phyloP scores from a whole-genome alignment of 371 early-diverging fungal genomes.

The Aphelidium insulamus region DNA sequence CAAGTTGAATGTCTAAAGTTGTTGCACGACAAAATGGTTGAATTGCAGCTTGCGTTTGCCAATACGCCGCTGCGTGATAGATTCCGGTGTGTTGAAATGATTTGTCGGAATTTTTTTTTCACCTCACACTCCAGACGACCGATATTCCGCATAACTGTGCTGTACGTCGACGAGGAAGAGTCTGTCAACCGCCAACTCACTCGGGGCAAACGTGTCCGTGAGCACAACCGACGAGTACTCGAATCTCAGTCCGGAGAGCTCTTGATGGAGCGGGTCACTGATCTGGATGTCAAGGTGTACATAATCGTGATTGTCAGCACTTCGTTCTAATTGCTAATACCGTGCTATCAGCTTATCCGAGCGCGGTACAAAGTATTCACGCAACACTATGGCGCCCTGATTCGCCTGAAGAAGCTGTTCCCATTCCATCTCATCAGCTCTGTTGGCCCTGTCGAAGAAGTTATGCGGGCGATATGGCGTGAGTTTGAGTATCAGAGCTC shows the following conservation, averaged over 20 bases:
- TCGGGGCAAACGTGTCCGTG: conserved; percentile 28
- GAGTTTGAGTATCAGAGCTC: conserved; percentile 46
- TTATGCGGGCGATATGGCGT: conserved; percentile 30
- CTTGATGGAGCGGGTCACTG: conserved; percentile 39
- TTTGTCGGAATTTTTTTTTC: neutral
- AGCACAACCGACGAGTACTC: conserved; percentile 29
- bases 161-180: conserved; percentile 41
- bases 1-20: conserved; percentile 37
- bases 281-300: conserved; percentile 31
- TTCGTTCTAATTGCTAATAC: neutral
- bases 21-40: conserved; percentile 35
- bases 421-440: conserved; percentile 42
- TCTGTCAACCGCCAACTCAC: conserved; percentile 30
- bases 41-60: conserved; percentile 23
- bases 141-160: conserved; percentile 35
- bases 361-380: conserved; percentile 37
- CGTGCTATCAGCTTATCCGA: conserved; percentile 20
- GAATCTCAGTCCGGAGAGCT: conserved; percentile 33
- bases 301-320: no score
- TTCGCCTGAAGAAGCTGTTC: conserved; percentile 34
- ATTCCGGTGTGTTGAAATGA: conserved; percentile 16
- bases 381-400: conserved; percentile 32
- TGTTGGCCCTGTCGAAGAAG: conserved; percentile 33
- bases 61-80: conserved; percentile 26
- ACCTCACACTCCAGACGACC: conserved; percentile 16